Percentiles rank a stretch among this genome's conserved stretches.
Evolutionary conservation across 495 filamentous ascomycete genomes (phyloP).

Genomic region (Opeltia flavorubescens): DNA sequence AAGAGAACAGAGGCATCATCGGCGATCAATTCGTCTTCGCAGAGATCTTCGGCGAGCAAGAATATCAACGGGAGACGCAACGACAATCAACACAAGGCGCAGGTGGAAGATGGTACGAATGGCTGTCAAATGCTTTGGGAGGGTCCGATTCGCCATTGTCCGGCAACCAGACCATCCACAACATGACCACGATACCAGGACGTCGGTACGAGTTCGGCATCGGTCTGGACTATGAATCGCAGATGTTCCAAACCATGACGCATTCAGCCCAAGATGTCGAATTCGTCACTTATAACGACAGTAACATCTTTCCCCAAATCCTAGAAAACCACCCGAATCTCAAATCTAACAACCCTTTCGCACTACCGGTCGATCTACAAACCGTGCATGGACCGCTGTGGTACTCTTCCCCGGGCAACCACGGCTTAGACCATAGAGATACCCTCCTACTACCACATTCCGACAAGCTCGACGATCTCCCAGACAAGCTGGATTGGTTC

Average conservation of each 20-base stretch:
- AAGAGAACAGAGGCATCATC: conserved; percentile 20
- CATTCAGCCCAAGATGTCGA: conserved; percentile 30
- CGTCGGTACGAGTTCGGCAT: conserved; percentile 43
- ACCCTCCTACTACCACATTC: conserved; percentile 26
- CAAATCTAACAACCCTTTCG: conserved; percentile 25
- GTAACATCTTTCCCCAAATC: conserved; percentile 24
- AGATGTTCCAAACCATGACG: conserved; percentile 38
- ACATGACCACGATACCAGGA: conserved; percentile 23
- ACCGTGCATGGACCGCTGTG: conserved; percentile 26
- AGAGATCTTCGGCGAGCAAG: conserved; percentile 44
- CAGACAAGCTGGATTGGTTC: conserved; percentile 29
- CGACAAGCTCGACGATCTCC: conserved; percentile 28
- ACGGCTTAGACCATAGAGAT: conserved; percentile 21
- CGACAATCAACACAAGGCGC: conserved; percentile 23
- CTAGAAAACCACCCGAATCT: conserved; percentile 32
- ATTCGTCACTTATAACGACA: conserved; percentile 34
- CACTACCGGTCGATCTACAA: conserved; percentile 25
- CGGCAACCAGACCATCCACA: conserved; percentile 31
- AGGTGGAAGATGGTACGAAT: conserved; percentile 27
- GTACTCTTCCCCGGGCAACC: conserved; percentile 11
- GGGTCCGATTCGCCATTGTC: conserved; percentile 27
- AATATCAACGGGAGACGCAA: conserved; percentile 38
- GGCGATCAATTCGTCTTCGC: conserved; percentile 39
- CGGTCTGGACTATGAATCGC: conserved; percentile 41
- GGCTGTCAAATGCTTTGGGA: conserved; percentile 28